Conservation (phyloP, 1,284 basidiomycete genomes). For the Peniophora sp. region DNA sequence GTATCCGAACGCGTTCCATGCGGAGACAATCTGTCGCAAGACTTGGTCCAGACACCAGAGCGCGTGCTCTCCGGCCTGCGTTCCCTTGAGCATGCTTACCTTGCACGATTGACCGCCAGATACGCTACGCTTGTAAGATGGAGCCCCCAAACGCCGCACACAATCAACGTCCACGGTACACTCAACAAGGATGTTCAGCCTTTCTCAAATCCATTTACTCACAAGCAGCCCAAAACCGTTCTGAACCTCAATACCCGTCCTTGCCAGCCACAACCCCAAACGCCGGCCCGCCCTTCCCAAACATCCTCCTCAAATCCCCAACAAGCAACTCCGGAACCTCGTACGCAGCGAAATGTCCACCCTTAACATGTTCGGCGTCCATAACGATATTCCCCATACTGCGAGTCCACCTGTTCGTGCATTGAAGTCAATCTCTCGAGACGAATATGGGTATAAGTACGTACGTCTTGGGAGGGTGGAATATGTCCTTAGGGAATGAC, state of each 20-base stretch:
- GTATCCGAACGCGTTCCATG: too few relatives aligned
- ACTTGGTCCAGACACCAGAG: too few relatives aligned
- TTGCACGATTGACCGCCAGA: too few relatives aligned
- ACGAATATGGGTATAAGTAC: slow-evolving; percentile 8
- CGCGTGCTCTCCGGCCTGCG: too few relatives aligned
- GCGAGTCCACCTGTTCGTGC: not conserved
- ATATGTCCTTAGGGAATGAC: slow-evolving; percentile 35
- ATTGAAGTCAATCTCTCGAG: not conserved
- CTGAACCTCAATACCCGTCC: not conserved
- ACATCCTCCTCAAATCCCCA: not conserved
- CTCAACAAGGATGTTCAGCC: too few relatives aligned
- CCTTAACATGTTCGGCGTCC: not conserved
- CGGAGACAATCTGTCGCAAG: too few relatives aligned
- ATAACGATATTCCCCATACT: not conserved
- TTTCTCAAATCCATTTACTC: too few relatives aligned
- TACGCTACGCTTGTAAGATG: too few relatives aligned
- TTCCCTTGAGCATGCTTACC: too few relatives aligned
- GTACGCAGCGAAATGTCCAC: not conserved
- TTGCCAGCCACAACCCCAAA: not conserved
- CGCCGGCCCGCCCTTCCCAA: not conserved
- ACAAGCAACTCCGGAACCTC: not conserved
- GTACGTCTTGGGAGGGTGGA: slow-evolving; percentile 27
- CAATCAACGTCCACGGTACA: too few relatives aligned
- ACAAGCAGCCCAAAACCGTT: too few relatives aligned
- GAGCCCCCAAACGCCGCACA: too few relatives aligned